These are phyloP conservation scores for Pestalotiopsis sp. DNA, from an alignment of 2,329 filamentous ascomycete genomes.

Conservation along the genomic window DNA sequence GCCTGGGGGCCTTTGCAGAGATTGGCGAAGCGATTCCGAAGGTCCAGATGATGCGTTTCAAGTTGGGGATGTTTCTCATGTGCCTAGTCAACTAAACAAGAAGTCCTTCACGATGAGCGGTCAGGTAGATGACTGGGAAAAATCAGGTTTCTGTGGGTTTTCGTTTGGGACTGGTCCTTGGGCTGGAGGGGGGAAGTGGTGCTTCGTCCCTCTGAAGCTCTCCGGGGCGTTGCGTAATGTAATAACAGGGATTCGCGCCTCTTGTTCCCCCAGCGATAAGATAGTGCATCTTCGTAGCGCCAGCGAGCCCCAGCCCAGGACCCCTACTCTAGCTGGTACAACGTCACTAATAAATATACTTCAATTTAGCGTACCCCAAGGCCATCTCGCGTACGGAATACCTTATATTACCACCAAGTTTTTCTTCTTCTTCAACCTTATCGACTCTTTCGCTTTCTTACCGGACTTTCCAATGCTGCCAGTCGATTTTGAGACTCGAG, in stretches of 20 bases:
- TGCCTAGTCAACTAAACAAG: neutral
- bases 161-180: neutral
- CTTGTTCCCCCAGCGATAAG: slow-evolving; percentile 8
- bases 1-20: neutral
- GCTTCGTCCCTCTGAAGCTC: slow-evolving; percentile 3
- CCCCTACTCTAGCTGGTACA: neutral
- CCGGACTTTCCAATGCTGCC: too few species aligned
- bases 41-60: neutral
- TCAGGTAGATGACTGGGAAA: neutral
- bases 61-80: slow-evolving; percentile 4
- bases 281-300: neutral
- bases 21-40: slow-evolving; percentile 1
- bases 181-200: neutral
- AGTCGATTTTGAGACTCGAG: too few species aligned
- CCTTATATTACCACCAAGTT: neutral
- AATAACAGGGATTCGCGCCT: slow-evolving; percentile 7
- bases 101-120: neutral
- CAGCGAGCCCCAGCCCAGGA: neutral
- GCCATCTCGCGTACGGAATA: neutral
- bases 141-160: neutral
- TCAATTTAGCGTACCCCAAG: too few species aligned
- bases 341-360: neutral
- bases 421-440: too few species aligned
- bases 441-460: too few species aligned
- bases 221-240: slow-evolving; percentile 7